These are phyloP conservation scores for Sesbania bispinosa DNA, from an alignment of 306 rosid genomes.

Conservation along the genomic window DNA sequence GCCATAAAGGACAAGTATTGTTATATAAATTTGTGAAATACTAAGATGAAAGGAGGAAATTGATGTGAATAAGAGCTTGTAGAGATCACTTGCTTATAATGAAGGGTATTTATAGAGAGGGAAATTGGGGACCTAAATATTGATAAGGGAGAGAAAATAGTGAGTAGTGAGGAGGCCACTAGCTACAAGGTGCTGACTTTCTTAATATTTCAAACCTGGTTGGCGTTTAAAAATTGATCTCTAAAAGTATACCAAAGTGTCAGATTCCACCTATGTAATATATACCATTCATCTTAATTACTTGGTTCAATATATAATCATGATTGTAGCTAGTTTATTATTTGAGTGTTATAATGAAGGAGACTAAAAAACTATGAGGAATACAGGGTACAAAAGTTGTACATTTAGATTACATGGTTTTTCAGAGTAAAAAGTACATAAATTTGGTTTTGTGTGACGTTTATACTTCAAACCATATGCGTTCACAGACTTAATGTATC, in stretches of 20 bases:
- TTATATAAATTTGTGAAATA: neutral
- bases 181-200: conserved; percentile 23
- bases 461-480: neutral
- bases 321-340: too few species aligned
- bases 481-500: neutral
- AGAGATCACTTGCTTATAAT: conserved; percentile 38
- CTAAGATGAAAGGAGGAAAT: neutral
- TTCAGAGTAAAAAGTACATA: neutral
- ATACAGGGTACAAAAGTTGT: neutral
- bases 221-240: neutral
- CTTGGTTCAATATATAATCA: neutral
- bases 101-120: conserved; percentile 39
- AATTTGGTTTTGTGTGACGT: neutral
- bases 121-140: neutral
- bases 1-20: conserved; percentile 40
- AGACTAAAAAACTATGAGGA: neutral
- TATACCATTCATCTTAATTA: neutral
- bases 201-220: neutral
- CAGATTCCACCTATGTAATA: neutral
- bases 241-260: neutral
- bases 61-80: conserved; percentile 40
- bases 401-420: neutral
- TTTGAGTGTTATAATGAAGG: neutral
- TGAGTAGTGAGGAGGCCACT: conserved; percentile 24
- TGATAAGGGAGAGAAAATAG: neutral